Conservation (phyloP, 2,329 filamentous ascomycete species). For the Diaporthe sp. region DNA sequence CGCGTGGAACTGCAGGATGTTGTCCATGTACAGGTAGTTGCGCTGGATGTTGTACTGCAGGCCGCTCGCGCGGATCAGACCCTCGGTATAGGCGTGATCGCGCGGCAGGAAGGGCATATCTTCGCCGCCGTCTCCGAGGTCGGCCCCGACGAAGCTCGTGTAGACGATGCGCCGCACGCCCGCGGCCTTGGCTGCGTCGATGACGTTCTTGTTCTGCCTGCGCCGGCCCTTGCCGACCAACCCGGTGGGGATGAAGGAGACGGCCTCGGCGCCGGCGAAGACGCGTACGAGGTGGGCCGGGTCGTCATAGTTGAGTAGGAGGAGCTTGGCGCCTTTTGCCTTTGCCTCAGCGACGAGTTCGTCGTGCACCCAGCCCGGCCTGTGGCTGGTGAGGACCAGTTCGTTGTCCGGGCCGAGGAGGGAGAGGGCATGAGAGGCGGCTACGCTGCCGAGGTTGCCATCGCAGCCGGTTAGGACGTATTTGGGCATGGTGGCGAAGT, state of each 20-base stretch:
- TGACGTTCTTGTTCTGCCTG: slow-evolving; percentile 36
- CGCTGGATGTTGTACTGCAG: slow-evolving; percentile 38
- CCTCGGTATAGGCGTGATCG: slow-evolving; percentile 39
- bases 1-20: slow-evolving; percentile 36
- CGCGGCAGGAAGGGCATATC: slow-evolving; percentile 37
- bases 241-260: slow-evolving; percentile 39
- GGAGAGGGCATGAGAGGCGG: slow-evolving; percentile 34
- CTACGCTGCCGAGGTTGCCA: slow-evolving; percentile 35
- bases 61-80: slow-evolving; percentile 34
- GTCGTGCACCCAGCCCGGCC: slow-evolving; percentile 21
- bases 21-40: slow-evolving; percentile 39
- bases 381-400: slow-evolving; percentile 34
- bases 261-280: slow-evolving; percentile 38
- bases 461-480: slow-evolving; percentile 37
- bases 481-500: slow-evolving; percentile 32
- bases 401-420: slow-evolving; percentile 34
- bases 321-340: slow-evolving; percentile 26
- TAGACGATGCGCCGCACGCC: slow-evolving; percentile 38
- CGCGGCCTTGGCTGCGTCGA: slow-evolving; percentile 34
- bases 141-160: slow-evolving; percentile 39
- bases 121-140: slow-evolving; percentile 30
- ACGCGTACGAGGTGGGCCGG: slow-evolving; percentile 29
- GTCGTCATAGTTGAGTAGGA: slow-evolving; percentile 36
- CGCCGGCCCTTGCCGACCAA: slow-evolving; percentile 33
- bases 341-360: slow-evolving; percentile 28